phyloP scores from a whole-genome alignment of 306 rosid species.

The Albizia julibrissin region DNA sequence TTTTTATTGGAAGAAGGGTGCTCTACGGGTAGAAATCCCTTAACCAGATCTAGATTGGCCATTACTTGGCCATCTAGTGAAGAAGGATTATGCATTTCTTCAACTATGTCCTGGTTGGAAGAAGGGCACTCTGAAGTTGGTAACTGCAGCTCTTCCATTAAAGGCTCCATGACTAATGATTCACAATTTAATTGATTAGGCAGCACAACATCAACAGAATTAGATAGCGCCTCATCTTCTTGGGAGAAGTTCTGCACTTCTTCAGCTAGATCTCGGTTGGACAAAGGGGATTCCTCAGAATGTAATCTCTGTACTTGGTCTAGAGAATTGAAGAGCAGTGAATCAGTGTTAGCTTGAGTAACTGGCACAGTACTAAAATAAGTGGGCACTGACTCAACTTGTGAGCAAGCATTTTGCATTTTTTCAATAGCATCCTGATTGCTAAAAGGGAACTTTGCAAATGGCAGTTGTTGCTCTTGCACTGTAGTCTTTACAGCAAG shows the following conservation, averaged over 20 bases:
- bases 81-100: neutral
- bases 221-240: neutral
- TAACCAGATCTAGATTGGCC: neutral
- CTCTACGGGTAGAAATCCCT: neutral
- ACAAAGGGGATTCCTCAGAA: neutral
- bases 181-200: conserved; percentile 21
- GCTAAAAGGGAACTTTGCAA: conserved; percentile 28
- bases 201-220: conserved; percentile 10
- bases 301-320: neutral
- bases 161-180: neutral
- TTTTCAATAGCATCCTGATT: neutral
- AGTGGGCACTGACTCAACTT: conserved; percentile 2
- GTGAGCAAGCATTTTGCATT: neutral
- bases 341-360: neutral
- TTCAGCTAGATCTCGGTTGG: neutral
- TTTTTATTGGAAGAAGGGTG: neutral
- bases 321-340: neutral
- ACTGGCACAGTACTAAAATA: neutral
- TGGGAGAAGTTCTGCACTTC: neutral
- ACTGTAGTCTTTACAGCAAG: conserved; percentile 21
- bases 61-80: neutral
- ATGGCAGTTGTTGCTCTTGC: conserved; percentile 19
- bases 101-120: neutral
- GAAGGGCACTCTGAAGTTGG: neutral
- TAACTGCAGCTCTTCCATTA: neutral